These are phyloP conservation scores for Novymonas esmeraldas DNA, from an alignment of 208 protist species.

Conservation along the genomic window DNA sequence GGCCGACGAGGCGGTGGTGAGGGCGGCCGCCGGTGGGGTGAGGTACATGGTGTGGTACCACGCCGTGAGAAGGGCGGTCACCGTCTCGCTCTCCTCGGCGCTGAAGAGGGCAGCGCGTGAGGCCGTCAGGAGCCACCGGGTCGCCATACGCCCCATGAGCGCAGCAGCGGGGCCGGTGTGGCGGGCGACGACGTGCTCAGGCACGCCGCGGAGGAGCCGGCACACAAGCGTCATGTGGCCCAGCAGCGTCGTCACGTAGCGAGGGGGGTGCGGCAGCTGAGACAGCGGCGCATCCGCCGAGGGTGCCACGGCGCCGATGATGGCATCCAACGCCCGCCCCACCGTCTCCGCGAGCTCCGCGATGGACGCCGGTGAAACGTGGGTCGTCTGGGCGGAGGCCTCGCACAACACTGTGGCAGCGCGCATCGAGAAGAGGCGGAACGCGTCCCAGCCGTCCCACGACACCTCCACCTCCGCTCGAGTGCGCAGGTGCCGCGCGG, in stretches of 20 bases:
- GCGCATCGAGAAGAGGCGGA: slow-evolving; percentile 75
- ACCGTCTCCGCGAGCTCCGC: slow-evolving; percentile 32
- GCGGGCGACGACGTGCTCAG: slow-evolving; percentile 6
- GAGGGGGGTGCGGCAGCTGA: slow-evolving; percentile 17
- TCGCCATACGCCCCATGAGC: slow-evolving; percentile 24
- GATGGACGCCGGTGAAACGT: slow-evolving; percentile 17
- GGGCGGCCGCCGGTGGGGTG: slow-evolving; percentile 16
- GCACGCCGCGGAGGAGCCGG: slow-evolving; percentile 26
- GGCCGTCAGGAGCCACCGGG: slow-evolving; percentile 24
- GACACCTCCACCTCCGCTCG: slow-evolving; percentile 6
- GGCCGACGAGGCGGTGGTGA: background rate
- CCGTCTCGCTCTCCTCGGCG: slow-evolving; percentile 34
- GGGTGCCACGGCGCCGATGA: slow-evolving; percentile 22
- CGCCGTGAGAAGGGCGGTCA: slow-evolving; percentile 49
- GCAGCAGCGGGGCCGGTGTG: slow-evolving; percentile 16
- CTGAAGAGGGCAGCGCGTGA: slow-evolving; percentile 18
- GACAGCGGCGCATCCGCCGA: slow-evolving; percentile 18
- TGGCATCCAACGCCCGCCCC: slow-evolving; percentile 41
- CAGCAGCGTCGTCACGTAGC: slow-evolving; percentile 27
- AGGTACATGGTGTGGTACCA: slow-evolving; percentile 75
- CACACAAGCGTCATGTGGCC: slow-evolving; percentile 30
- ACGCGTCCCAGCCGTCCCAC: slow-evolving; percentile 76
- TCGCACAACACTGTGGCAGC: slow-evolving; percentile 53
- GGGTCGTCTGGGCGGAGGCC: slow-evolving; percentile 8
- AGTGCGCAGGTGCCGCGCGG: slow-evolving; percentile 1